Evolutionary conservation across 2,329 filamentous ascomycete genomes (phyloP).

Genomic region (Ampelomyces quisqualis): DNA sequence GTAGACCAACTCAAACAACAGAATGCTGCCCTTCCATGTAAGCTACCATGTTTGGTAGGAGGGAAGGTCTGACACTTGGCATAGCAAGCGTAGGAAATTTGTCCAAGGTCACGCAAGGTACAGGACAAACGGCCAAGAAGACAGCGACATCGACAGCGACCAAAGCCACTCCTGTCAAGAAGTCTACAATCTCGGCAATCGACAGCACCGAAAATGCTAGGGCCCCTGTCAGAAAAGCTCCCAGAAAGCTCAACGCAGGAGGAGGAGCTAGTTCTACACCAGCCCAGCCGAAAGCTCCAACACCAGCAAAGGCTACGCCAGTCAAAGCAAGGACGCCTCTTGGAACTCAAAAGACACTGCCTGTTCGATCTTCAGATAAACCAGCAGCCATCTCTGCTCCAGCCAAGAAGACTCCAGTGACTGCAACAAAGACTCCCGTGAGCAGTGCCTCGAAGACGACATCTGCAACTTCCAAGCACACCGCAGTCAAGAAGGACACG

Average conservation of each 20-base stretch:
- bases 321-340: conserved; percentile 19
- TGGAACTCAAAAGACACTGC: conserved; percentile 25
- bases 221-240: conserved; percentile 29
- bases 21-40: conserved; percentile 46
- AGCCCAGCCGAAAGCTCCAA: conserved; percentile 6
- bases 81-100: conserved; percentile 35
- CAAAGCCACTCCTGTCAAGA: conserved; percentile 24
- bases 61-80: conserved; percentile 4
- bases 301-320: conserved; percentile 14
- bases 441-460: conserved; percentile 20
- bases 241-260: conserved; percentile 17
- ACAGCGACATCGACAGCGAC: conserved; percentile 16
- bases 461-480: conserved; percentile 6
- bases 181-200: conserved; percentile 14
- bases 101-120: conserved; percentile 28
- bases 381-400: conserved; percentile 23
- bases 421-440: conserved; percentile 18
- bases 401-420: conserved; percentile 21
- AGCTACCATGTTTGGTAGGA: conserved; percentile 6
- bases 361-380: conserved; percentile 23
- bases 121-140: conserved; percentile 29
- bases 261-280: conserved; percentile 8
- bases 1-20: conserved; percentile 47
- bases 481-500: conserved; percentile 17
- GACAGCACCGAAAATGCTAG: conserved; percentile 13